Conservation (phyloP, 129 eudicot genomes). For the Cynara cardunculus region DNA sequence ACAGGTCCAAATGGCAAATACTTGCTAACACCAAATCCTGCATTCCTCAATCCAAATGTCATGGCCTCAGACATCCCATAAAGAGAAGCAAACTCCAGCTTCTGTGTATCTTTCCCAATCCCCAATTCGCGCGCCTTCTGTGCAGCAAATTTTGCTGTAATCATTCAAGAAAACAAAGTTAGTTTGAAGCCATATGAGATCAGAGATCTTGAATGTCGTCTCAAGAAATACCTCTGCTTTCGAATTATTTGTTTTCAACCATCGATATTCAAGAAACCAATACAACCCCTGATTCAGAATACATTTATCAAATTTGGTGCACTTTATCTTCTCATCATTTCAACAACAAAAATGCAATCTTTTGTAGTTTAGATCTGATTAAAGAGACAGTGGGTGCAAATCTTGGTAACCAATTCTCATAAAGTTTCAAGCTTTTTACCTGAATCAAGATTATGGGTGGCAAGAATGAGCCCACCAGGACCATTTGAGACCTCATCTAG, state of each 20-base stretch:
- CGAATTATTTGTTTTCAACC: slow-evolving; percentile 30
- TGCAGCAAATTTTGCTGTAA: slow-evolving; percentile 70
- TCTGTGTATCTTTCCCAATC: slow-evolving; percentile 48
- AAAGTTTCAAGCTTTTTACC: slow-evolving; percentile 40
- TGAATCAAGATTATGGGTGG: slow-evolving; percentile 91
- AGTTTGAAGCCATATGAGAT: slow-evolving; percentile 2
- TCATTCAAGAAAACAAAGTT: slow-evolving; percentile 1
- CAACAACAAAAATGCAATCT: slow-evolving; percentile 16
- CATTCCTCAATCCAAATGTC: slow-evolving; percentile 69
- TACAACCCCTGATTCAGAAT: slow-evolving; percentile 27
- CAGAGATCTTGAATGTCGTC: slow-evolving; percentile 27
- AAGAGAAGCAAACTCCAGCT: slow-evolving; percentile 83
- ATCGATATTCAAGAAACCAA: slow-evolving; percentile 29
- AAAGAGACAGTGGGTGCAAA: neutral
- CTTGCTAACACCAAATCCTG: slow-evolving; percentile 89
- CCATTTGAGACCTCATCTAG: slow-evolving; percentile 65
- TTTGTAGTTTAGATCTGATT: neutral
- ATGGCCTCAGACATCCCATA: slow-evolving; percentile 94
- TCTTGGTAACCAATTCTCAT: neutral
- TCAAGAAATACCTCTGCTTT: slow-evolving; percentile 39
- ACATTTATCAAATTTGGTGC: slow-evolving; percentile 37
- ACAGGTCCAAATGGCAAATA: slow-evolving; percentile 93
- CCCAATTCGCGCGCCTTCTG: slow-evolving; percentile 65
- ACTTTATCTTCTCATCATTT: slow-evolving; percentile 26
- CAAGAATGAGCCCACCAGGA: slow-evolving; percentile 68